Evolutionary conservation across 2,329 filamentous ascomycete species (phyloP).

Genomic region (Aspergillus fumigatus): DNA sequence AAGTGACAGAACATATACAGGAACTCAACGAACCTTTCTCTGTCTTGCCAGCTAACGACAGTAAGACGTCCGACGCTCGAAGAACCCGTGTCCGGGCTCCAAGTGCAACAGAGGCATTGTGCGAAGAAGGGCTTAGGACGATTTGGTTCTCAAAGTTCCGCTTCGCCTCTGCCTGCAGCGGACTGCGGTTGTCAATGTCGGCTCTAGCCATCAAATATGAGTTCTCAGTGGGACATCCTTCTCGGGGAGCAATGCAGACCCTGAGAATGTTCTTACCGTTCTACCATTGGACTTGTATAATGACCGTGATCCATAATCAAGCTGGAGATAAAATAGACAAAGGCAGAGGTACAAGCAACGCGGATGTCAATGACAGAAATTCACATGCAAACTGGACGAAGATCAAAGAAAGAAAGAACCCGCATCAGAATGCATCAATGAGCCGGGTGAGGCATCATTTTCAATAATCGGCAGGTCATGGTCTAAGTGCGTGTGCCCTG

Average conservation of each 20-base stretch:
- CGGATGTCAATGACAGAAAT: constrained; percentile 2
- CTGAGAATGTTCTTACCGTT: constrained; percentile 9
- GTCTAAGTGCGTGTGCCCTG: constrained; percentile 11
- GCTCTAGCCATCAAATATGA: constrained; percentile 7
- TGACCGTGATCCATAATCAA: constrained; percentile 10
- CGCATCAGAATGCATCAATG: constrained; percentile 1
- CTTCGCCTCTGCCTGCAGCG: constrained; percentile 7
- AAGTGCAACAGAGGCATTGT: constrained; percentile 8
- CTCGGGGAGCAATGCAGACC: background rate
- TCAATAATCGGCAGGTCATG: constrained; percentile 16
- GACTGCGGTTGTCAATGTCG: constrained; percentile 2
- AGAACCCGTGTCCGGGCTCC: constrained; percentile 16
- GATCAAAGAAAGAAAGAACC: constrained; percentile 4
- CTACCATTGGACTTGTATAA: constrained; percentile 4
- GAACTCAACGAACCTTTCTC: constrained; percentile 13
- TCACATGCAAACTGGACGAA: constrained; percentile 3
- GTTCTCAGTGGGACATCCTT: constrained; percentile 1
- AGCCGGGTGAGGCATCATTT: constrained; percentile 22
- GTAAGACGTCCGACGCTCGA: constrained; percentile 19
- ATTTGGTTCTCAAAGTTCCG: constrained; percentile 18
- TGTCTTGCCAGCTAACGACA: constrained; percentile 17
- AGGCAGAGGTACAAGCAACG: background rate
- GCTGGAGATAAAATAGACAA: background rate
- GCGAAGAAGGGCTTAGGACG: constrained; percentile 9
- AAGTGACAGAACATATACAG: constrained; percentile 2